Base-by-base conservation (phyloP, 306 rosid genomes). In the Luffa acutangula region DNA sequence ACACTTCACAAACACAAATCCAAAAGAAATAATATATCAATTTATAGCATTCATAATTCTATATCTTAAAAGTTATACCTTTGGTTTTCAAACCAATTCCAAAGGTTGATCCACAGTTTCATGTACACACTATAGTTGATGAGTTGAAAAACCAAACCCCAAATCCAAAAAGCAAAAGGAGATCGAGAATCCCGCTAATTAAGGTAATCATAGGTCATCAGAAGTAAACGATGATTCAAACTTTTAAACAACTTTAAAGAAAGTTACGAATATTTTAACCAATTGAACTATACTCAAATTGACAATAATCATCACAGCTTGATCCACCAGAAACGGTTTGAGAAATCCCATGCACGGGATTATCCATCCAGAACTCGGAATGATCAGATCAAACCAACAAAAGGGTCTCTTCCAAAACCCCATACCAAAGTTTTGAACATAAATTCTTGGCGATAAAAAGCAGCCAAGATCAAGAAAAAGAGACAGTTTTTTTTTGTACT, bases 1-100 rank as follows among this genome's bases (percentile, higher is more conserved):
- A 77, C 98, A 86, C 99, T 95, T 63, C 36, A 25, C 60, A 73
- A 73, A 49, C 4, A 20, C 39, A 71, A 71, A 71, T 41, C 7
- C 25, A 18, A 57, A 57, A n/a, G 3, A 42, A 3, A 70, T 10
- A 43, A 9, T 5, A n/a, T 46, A 45, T 46, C 36, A 46, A 70
- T 70, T 25, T 25, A 25, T n/a, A 5, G 43, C n/a, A 77, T 37
- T 58, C 25, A 76, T 25, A 36, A 18, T 54, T 18, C 5, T 18
- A 17, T 54, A 54, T 52, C 20, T 12, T 25, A 25, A 25, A 25
- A 25, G 31, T 13, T 17, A 15, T 52, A 52, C 6, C 57, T 56
- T 56, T 56, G 62, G 31, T 67, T 67, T 36, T 36, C 51, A 37
- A 66, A 66, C 5, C 48, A 4, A 62, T 34, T 62, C 3, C 33